A percentile compares a stretch with the other conserved stretches of the same genome.
Evolutionary conservation across 1,139 yeast genomes (phyloP).

Genomic region (Geotrichum carabidarum): DNA sequence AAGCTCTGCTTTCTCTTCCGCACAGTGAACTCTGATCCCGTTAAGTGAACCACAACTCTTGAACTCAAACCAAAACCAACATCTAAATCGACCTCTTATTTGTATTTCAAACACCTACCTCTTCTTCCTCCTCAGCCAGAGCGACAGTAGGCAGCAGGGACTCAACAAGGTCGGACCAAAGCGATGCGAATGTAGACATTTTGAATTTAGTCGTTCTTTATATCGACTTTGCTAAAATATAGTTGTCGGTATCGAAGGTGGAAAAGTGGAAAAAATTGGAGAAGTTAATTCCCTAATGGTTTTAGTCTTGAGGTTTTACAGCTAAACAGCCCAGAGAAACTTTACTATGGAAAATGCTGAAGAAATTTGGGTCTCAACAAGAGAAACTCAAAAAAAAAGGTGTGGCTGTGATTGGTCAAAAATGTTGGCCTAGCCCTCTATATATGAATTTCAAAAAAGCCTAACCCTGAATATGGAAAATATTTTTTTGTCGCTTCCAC

Average conservation of each 20-base stretch:
- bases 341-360: not conserved
- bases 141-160: constrained; percentile 75
- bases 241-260: not conserved
- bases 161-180: constrained; percentile 65
- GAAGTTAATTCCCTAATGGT: not conserved
- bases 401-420: too few species aligned
- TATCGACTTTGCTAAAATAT: not conserved
- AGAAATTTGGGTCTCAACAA: not conserved
- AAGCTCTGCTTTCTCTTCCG: too few species aligned
- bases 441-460: not conserved
- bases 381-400: not conserved
- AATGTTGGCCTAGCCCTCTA: not conserved
- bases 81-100: not conserved
- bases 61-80: not conserved
- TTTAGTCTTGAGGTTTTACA: not conserved
- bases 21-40: too few species aligned
- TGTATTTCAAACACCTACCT: constrained; percentile 7
- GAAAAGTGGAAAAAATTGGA: not conserved
- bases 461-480: not conserved
- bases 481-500: not conserved
- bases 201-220: not conserved
- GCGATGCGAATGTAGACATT: constrained; percentile 46
- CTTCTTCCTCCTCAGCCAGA: constrained; percentile 69
- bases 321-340: not conserved
- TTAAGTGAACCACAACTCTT: too few species aligned